A percentile compares a stretch with the other conserved stretches of the same genome.
These are phyloP conservation scores for Cercospora janseana DNA, from an alignment of 2,329 filamentous ascomycete species.

Conservation along the genomic window DNA sequence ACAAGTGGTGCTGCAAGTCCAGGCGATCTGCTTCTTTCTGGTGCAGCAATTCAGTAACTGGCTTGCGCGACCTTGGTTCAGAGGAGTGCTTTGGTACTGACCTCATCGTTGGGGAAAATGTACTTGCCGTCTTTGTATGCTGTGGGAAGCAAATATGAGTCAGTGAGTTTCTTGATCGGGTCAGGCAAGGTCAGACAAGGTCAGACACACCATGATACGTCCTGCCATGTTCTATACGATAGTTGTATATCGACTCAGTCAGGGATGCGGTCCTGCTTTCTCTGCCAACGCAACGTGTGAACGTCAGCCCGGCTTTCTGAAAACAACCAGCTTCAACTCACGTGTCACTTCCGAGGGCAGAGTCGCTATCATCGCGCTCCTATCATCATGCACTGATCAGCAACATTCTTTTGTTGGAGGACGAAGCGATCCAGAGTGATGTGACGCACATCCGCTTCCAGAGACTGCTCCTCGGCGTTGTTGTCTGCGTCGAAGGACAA, in stretches of 20 bases:
- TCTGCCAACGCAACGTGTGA: no score
- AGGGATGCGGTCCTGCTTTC: constrained; percentile 38
- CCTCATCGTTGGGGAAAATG: constrained; percentile 44
- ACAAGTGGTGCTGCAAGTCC: constrained; percentile 45
- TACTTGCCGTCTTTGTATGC: constrained; percentile 44
- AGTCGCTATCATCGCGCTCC: constrained; percentile 36
- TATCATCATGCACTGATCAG: constrained; percentile 18
- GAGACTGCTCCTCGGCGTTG: constrained; percentile 37
- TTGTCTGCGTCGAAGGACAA: constrained; percentile 21
- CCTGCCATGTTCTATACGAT: constrained; percentile 39
- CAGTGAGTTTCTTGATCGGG: neutral
- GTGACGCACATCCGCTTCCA: constrained; percentile 41
- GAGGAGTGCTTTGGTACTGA: constrained; percentile 18
- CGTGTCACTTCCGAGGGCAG: constrained; percentile 39
- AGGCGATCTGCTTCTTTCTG: constrained; percentile 41
- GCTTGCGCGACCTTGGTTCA: constrained; percentile 21
- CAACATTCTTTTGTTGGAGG: no score
- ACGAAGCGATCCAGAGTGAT: no score
- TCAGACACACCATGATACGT: constrained; percentile 40
- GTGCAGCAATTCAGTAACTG: constrained; percentile 9
- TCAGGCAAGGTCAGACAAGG: neutral
- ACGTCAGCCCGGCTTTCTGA: constrained; percentile 10
- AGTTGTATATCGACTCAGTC: constrained; percentile 40
- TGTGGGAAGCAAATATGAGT: constrained; percentile 14
- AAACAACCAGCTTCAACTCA: constrained; percentile 20